Percentiles rank a stretch among this genome's conserved stretches.
Evolutionary conservation across 768 basidiomycete genomes (phyloP).

Genomic region (Lactarius psammicola): DNA sequence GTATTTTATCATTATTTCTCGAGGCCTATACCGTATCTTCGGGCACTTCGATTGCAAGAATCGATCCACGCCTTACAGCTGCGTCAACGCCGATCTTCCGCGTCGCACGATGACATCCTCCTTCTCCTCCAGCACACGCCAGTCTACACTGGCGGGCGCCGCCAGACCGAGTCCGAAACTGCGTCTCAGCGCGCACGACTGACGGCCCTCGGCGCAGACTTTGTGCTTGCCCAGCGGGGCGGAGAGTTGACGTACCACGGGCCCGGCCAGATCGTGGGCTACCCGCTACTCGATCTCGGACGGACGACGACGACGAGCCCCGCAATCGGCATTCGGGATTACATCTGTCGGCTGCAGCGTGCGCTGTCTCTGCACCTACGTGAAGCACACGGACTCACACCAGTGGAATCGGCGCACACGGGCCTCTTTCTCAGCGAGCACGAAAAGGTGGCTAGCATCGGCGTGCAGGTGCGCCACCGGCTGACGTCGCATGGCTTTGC

Average conservation of each 20-base stretch:
- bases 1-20: conserved; percentile 76
- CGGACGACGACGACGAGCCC: conserved; percentile 76
- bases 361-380: conserved; percentile 62
- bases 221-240: conserved; percentile 76
- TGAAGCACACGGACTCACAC: conserved; percentile 55
- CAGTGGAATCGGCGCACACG: conserved; percentile 72
- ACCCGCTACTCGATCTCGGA: conserved; percentile 89
- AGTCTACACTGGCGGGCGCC: conserved; percentile 91
- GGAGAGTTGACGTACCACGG: conserved; percentile 97
- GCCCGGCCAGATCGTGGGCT: conserved; percentile 95
- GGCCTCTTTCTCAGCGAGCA: conserved; percentile 82
- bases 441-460: conserved; percentile 92
- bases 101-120: conserved; percentile 55
- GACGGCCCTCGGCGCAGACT: conserved; percentile 81
- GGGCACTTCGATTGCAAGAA: conserved; percentile 69
- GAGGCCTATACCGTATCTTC: conserved; percentile 73
- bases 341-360: conserved; percentile 81
- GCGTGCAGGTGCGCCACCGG: conserved; percentile 92
- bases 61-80: conserved; percentile 67
- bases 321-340: conserved; percentile 68
- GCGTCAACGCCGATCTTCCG: conserved; percentile 43
- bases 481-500: conserved; percentile 95
- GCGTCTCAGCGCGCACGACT: conserved; percentile 62
- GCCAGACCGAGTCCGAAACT: conserved; percentile 66
- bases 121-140: conserved; percentile 88